phyloP scores from a whole-genome alignment of 2,329 filamentous ascomycete species.

The Rosellinia necatrix region DNA sequence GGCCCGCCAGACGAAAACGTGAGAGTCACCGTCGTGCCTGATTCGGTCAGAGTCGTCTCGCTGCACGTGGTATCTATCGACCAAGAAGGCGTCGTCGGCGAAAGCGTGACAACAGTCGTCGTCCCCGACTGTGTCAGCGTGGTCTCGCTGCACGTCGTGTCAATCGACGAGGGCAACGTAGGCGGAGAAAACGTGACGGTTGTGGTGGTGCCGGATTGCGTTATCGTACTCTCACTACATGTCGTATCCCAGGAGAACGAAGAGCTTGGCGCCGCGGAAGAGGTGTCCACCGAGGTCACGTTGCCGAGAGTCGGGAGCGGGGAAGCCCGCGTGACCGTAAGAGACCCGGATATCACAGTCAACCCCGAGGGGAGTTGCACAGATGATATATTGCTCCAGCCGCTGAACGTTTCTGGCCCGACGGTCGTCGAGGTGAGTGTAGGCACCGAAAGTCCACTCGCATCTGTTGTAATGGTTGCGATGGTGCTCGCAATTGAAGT shows the following conservation, averaged over 20 bases:
- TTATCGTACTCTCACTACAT: conserved; percentile 28
- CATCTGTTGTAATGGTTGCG: neutral
- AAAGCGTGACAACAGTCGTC: conserved; percentile 21
- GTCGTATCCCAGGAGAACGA: conserved; percentile 25
- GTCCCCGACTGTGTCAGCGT: conserved; percentile 26
- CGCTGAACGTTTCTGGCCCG: conserved; percentile 7
- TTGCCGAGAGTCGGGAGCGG: neutral
- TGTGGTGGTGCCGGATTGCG: conserved; percentile 22
- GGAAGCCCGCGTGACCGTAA: conserved; percentile 10
- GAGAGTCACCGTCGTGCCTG: conserved; percentile 16
- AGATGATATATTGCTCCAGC: conserved; percentile 2
- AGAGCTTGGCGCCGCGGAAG: conserved; percentile 18
- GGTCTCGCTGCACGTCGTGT: conserved; percentile 30
- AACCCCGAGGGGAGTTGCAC: conserved; percentile 3
- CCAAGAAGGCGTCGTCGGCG: neutral
- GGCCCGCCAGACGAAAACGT: conserved; percentile 15
- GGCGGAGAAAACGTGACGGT: conserved; percentile 17
- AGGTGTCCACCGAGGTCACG: conserved; percentile 6
- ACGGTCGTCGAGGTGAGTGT: conserved; percentile 14
- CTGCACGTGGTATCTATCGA: conserved; percentile 18
- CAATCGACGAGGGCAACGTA: conserved; percentile 5
- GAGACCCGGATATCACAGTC: conserved; percentile 1
- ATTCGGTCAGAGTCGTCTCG: conserved; percentile 21
- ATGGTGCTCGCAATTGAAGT: neutral
- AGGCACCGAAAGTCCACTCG: neutral